Conservation (phyloP, 176 grass and related monocot species). For the Oryza longistaminata region DNA sequence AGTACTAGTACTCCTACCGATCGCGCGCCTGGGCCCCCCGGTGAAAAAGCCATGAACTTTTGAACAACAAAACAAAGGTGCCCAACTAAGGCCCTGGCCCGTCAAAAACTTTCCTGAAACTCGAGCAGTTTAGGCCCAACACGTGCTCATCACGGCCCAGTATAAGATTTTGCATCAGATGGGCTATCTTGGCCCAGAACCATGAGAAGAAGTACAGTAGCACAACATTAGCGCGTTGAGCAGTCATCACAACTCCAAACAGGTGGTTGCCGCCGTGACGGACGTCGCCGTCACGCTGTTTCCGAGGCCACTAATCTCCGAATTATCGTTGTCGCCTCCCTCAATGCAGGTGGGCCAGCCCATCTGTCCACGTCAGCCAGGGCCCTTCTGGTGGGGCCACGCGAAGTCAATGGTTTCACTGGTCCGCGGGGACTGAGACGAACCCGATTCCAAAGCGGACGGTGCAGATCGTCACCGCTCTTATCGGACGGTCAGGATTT, state of each 20-base stretch:
- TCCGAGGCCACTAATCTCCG: neutral
- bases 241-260: neutral
- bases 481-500: neutral
- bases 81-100: neutral
- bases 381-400: neutral
- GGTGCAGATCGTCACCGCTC: neutral
- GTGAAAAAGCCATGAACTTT: neutral
- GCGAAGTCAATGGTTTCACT: neutral
- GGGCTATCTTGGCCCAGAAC: neutral
- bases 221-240: neutral
- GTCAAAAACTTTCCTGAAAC: neutral
- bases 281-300: no score
- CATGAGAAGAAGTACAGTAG: neutral
- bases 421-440: neutral
- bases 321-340: neutral
- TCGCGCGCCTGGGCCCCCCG: no score
- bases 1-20: no score
- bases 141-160: no score
- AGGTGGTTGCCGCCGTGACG: neutral
- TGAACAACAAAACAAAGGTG: neutral
- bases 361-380: neutral
- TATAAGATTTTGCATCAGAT: no score
- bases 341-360: neutral
- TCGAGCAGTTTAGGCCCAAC: neutral
- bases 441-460: neutral